These are phyloP conservation scores for Sonneratia caseolaris DNA, from an alignment of 345 rosid genomes.

Conservation along the genomic window DNA sequence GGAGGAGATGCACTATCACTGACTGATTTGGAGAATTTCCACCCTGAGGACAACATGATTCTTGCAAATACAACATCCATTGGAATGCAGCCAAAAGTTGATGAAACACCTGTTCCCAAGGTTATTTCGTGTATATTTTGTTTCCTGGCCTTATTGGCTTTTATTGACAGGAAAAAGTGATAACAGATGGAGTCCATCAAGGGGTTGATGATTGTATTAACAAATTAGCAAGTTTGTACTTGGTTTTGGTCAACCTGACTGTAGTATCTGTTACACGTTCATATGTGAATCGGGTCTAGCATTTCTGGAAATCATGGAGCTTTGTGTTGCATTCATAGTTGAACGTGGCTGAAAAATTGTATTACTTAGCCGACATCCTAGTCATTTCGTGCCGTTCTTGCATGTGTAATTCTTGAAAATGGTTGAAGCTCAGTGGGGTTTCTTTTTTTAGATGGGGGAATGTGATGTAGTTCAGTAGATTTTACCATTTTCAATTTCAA, in stretches of 20 bases:
- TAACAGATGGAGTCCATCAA: background rate
- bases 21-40: conserved; percentile 51
- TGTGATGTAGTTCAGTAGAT: background rate
- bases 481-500: background rate
- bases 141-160: background rate
- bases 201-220: too few relatives aligned
- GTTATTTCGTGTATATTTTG: conserved; percentile 21
- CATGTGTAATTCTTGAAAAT: background rate
- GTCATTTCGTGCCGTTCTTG: background rate
- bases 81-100: conserved; percentile 87
- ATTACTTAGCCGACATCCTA: background rate
- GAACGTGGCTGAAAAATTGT: background rate
- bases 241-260: background rate
- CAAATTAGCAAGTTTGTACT: too few relatives aligned
- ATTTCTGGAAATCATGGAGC: background rate
- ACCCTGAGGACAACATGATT: conserved; percentile 70
- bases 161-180: background rate
- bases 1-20: conserved; percentile 77
- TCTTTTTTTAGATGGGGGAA: too few relatives aligned
- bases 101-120: conserved; percentile 81
- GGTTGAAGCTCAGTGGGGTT: background rate
- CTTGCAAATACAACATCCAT: conserved; percentile 89
- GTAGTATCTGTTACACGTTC: background rate
- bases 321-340: background rate
- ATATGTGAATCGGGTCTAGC: background rate